These are phyloP conservation scores for Solanum arcanum DNA, from an alignment of 257 asterid species.

Conservation along the genomic window DNA sequence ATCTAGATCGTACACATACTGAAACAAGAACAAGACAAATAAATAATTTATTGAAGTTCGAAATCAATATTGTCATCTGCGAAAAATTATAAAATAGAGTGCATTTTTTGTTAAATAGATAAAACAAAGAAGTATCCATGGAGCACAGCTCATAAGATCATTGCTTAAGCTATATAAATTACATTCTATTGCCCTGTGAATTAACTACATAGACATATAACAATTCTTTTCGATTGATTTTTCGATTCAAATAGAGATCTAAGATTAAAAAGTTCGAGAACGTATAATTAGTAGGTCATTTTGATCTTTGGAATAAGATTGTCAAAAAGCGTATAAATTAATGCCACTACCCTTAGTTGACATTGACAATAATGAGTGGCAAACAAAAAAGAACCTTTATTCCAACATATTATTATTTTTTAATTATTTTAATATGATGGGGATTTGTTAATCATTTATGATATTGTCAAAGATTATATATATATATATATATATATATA, in stretches of 20 bases:
- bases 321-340: not conserved
- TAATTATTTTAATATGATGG: not conserved
- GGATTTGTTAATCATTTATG: not conserved
- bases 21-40: not conserved
- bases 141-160: not conserved
- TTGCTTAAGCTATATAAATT: not conserved
- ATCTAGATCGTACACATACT: not conserved
- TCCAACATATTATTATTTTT: not conserved
- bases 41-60: not conserved
- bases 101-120: not conserved
- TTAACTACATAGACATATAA: not conserved
- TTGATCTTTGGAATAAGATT: not conserved
- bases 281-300: not conserved
- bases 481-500: too few relatives aligned
- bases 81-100: not conserved
- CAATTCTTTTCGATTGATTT: too few relatives aligned
- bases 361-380: not conserved
- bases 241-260: too few relatives aligned
- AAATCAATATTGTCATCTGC: not conserved
- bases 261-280: too few relatives aligned
- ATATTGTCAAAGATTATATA: not conserved
- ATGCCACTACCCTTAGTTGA: not conserved
- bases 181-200: not conserved
- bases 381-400: not conserved
- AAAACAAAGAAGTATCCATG: not conserved